Percentiles rank a stretch among this genome's conserved stretches.
phyloP scores from a whole-genome alignment of 1,284 basidiomycete species.

The Tilletiaria anomala region DNA sequence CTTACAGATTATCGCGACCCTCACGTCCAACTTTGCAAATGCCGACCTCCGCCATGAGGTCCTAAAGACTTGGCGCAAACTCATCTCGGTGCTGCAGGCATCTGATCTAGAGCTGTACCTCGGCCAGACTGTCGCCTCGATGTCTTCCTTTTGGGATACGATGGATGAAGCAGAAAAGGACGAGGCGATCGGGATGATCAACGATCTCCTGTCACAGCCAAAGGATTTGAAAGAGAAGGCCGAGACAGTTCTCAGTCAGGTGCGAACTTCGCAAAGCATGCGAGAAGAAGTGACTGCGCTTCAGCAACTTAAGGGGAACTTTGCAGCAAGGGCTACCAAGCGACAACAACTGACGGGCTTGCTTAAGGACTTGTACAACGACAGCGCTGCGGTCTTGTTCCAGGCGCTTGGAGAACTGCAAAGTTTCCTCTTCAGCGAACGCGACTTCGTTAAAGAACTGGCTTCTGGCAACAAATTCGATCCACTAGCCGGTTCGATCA shows the following conservation, averaged over 20 bases:
- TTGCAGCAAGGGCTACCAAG: background rate
- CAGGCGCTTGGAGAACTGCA: conserved; percentile 68
- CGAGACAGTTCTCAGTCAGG: background rate
- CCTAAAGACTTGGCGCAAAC: background rate
- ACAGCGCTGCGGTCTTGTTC: background rate
- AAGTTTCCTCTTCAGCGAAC: conserved; percentile 21
- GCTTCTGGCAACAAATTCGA: conserved; percentile 56
- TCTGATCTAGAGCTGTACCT: background rate
- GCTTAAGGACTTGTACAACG: background rate
- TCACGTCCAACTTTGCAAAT: background rate
- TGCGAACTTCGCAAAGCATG: background rate
- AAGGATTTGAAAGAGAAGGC: background rate
- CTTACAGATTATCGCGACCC: background rate
- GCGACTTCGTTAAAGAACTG: conserved; percentile 14
- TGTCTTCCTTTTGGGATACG: background rate
- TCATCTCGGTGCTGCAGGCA: background rate
- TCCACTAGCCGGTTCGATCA: conserved; percentile 55
- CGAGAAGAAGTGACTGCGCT: background rate
- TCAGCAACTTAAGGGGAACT: background rate
- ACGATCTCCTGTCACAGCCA: background rate
- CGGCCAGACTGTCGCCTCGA: background rate
- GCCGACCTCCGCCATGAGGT: background rate
- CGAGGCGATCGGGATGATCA: background rate
- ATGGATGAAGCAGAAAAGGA: background rate
- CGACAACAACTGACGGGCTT: background rate